Base-by-base conservation (phyloP, 345 rosid genomes). In the Sisymbrium irio region DNA sequence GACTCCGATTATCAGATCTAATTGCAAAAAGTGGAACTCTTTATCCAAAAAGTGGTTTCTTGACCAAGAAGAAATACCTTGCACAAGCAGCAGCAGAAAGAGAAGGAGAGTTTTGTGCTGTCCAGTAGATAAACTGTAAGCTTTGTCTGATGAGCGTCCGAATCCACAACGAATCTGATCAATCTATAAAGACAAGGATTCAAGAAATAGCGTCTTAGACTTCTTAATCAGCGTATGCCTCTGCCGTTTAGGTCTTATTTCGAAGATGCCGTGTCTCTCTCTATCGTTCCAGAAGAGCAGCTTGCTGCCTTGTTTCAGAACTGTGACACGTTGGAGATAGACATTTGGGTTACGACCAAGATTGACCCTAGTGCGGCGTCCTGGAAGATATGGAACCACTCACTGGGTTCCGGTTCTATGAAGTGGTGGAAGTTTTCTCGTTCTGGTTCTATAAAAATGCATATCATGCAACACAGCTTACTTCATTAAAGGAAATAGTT, bases 271-370 rank as follows among this genome's bases (percentile, higher is more conserved):
- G 53, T 28, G n/a, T 1, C 22, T 30, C 55, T 63, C 0, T 63
- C 55, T 30, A 45, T 1, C 45, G 40, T 44, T 15, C 33, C 55
- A 45, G 68, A 63, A 30, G 55, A 45, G 55, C 17, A 63, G 27
- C 55, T 63, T 28, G 66, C 37, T 1, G 68, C 17, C 12, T 63
- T 63, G 25, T 44, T 45, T 44, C 66, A 62, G 66, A 14, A 8
- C 14, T 41, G 3, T 4, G 0, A 62, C 2, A 62, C 66, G 0
- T 62, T 1, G 41, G 50, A 41, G 22, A 62, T 41, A 51, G 66
- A 41, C 40, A 10, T 45, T 5, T 63, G 68, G 68, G 28, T 63
- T 6, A 28, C 55, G 11, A 63, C 55, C 14, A 55, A 17, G 53
- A 41, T 68, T 55, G 63, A 55, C 32, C 63, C 28, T 7, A 13